phyloP scores from a whole-genome alignment of 2,329 filamentous ascomycete genomes.

The Berkeleyomyces basicola region DNA sequence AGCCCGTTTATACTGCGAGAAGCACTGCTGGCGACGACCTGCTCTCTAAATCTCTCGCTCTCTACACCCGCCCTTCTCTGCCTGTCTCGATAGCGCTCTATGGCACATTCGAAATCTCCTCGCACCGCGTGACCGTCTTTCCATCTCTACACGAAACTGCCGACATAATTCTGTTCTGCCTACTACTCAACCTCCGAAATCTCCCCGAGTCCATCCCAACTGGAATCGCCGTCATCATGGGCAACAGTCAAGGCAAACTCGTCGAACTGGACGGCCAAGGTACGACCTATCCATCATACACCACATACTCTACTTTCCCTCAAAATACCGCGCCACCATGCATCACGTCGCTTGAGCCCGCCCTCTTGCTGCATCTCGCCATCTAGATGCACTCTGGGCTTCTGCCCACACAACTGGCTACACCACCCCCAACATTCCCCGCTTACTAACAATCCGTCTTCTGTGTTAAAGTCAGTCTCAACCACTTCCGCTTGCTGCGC shows the following conservation, averaged over 20 bases:
- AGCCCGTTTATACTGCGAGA: neutral
- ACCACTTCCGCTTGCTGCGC: constrained; percentile 86
- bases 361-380: neutral
- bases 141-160: neutral
- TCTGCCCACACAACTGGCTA: neutral
- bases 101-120: neutral
- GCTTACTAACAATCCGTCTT: constrained; percentile 6
- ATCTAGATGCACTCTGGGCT: neutral
- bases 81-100: neutral
- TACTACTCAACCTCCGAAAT: neutral
- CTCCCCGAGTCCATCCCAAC: neutral
- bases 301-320: neutral
- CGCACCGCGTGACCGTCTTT: neutral
- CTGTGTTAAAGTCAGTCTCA: constrained; percentile 59
- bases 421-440: neutral
- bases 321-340: neutral
- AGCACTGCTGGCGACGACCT: neutral
- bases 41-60: neutral
- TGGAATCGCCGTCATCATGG: constrained; percentile 34
- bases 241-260: constrained; percentile 88
- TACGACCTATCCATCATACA: constrained; percentile 23
- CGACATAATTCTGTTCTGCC: neutral
- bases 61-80: no score
- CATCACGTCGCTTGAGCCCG: neutral
- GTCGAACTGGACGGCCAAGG: constrained; percentile 86